A percentile compares a stretch with the other conserved stretches of the same genome.
phyloP scores from a whole-genome alignment of 352 stramenopile species.

The Phytopythium ostracodes region DNA sequence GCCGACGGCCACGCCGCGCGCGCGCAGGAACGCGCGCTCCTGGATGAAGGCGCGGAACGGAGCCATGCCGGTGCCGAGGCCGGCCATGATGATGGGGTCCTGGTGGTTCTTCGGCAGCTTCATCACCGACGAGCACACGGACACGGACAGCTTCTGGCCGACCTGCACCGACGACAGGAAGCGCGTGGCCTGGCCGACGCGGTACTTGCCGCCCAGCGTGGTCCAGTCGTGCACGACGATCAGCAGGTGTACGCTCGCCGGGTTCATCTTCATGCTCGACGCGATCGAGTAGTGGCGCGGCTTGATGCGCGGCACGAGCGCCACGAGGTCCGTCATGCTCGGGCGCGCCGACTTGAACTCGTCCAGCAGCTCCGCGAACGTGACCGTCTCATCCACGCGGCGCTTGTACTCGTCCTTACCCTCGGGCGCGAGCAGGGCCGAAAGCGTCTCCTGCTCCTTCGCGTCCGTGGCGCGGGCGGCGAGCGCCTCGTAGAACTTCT shows the following conservation, averaged over 20 bases:
- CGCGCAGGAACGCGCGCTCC: slow-evolving; percentile 74
- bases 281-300: slow-evolving; percentile 90
- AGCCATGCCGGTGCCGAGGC: slow-evolving; percentile 70
- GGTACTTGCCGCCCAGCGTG: slow-evolving; percentile 63
- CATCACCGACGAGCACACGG: slow-evolving; percentile 74
- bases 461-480: slow-evolving; percentile 57
- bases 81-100: slow-evolving; percentile 83
- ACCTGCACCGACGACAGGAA: slow-evolving; percentile 47
- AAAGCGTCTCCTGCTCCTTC: slow-evolving; percentile 61
- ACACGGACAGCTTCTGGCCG: slow-evolving; percentile 58
- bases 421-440: slow-evolving; percentile 49
- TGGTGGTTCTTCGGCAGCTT: slow-evolving; percentile 63
- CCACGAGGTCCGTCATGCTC: slow-evolving; percentile 56
- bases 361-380: slow-evolving; percentile 70
- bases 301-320: slow-evolving; percentile 79
- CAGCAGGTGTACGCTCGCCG: slow-evolving; percentile 76
- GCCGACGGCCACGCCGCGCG: slow-evolving; percentile 59
- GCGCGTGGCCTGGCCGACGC: slow-evolving; percentile 55
- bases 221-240: slow-evolving; percentile 88
- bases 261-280: slow-evolving; percentile 87
- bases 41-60: slow-evolving; percentile 91
- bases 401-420: slow-evolving; percentile 83
- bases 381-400: slow-evolving; percentile 71
- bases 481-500: slow-evolving; percentile 83
- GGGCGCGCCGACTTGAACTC: slow-evolving; percentile 72